Evolutionary conservation across 129 eudicot genomes (phyloP), one percentile per base, ranked within the genome.

Genomic region (Lactuca sativa): DNA sequence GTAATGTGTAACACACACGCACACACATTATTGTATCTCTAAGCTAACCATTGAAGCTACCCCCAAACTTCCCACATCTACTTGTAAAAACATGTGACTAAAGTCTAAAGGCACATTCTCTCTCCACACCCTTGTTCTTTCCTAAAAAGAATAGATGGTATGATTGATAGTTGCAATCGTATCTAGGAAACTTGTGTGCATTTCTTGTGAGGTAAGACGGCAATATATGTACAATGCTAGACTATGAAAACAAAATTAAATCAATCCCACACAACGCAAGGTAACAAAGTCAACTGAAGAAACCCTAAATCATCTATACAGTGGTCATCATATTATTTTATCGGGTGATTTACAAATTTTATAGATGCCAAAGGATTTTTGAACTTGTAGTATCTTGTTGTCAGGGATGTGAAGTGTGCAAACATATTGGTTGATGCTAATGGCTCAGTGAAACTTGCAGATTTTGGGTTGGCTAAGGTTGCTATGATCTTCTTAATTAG

Each of bases 391-490:
- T 36, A 59, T 56, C 15, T 37, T 30, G 47, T 34, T 43, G 44
- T 52, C 83, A 92, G 98, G 86, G 98, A 92, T 83, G 86, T 92
- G 71, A 92, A 92, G 71, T 89, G 98, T 82, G 98, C 96, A 58
- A 92, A 92, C 63, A 89, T 92, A 81, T 80, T 92, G 83, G 91
- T 89, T 34, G 95, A 80, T 61, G 82, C 89, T 40, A 75, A 67
- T 72, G 98, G 98, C 33, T 81, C 79, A 7, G 98, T 89, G 79
- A 92, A 92, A 76, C 98, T 92, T 72, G 96, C 98, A n/a, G 98
- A 92, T 85, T 92, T 92, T 85, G 98, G 98, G 53, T 79, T 92
- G 84, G 98, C 98, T 64, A 92, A 92, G 96, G 98, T 25, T 25
- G 30, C 30, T 25, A 25, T 25, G 30, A 25, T 25, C 30, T 25